Conservation (phyloP, 2,329 filamentous ascomycete species). For the Colletotrichum nymphaeae region DNA sequence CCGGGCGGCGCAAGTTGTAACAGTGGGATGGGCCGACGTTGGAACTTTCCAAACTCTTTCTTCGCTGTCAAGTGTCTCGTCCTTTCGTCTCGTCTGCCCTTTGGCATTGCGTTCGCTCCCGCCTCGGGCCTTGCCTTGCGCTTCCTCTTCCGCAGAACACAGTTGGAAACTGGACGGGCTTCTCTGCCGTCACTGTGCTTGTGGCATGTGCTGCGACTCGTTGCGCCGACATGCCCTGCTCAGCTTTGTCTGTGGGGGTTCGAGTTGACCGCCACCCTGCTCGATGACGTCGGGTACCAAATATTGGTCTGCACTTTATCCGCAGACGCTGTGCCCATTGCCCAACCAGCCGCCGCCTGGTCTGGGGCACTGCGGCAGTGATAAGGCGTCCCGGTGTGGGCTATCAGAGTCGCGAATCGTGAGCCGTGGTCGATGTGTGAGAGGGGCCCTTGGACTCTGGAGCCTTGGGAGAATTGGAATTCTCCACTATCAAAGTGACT, state of each 20-base stretch:
- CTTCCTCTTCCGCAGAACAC: background rate
- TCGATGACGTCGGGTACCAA: slow-evolving; percentile 35
- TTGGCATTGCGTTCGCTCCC: background rate
- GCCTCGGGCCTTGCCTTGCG: slow-evolving; percentile 4
- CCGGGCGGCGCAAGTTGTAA: background rate
- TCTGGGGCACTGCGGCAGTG: background rate
- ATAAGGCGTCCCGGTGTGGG: slow-evolving; percentile 7
- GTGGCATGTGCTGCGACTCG: background rate
- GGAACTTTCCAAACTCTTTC: background rate
- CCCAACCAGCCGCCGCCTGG: slow-evolving; percentile 18
- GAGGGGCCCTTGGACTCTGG: slow-evolving; percentile 11
- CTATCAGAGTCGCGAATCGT: background rate
- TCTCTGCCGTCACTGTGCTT: slow-evolving; percentile 6
- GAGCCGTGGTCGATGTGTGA: background rate
- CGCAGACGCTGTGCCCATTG: background rate
- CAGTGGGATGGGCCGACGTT: background rate
- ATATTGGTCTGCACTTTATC: background rate
- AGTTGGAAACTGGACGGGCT: background rate
- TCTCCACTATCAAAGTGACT: slow-evolving; percentile 16
- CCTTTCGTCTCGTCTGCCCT: slow-evolving; percentile 10
- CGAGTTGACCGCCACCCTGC: slow-evolving; percentile 28
- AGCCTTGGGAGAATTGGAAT: slow-evolving; percentile 4
- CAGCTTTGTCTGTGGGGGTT: slow-evolving; percentile 15
- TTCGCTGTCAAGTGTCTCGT: slow-evolving; percentile 4
- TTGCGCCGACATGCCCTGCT: background rate